A percentile compares a stretch with the other conserved stretches of the same genome.
phyloP scores from a whole-genome alignment of 1,284 basidiomycete genomes.

The Stereum hirsutum region DNA sequence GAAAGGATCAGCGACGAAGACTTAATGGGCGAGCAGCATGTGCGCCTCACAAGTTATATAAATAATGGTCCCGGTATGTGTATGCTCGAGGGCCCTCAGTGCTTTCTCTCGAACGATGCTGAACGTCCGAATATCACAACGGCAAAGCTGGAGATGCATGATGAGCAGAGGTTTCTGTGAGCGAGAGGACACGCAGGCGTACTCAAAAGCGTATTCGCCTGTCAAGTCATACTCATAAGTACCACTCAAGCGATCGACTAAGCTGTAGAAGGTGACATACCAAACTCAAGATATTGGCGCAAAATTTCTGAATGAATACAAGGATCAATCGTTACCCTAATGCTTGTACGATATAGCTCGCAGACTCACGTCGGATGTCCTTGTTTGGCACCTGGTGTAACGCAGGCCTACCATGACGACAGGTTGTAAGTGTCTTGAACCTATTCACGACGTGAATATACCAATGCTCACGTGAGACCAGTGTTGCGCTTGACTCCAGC shows the following conservation, averaged over 20 bases:
- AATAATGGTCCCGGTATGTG: too few species aligned
- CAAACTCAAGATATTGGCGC: constrained; percentile 68
- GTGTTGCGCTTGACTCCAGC: constrained; percentile 76
- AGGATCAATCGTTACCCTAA: too few species aligned
- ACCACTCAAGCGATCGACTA: neutral
- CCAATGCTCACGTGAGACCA: constrained; percentile 60
- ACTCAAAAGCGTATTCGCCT: constrained; percentile 80
- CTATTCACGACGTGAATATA: too few species aligned
- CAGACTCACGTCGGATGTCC: constrained; percentile 65
- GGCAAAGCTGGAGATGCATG: too few species aligned
- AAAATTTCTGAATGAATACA: constrained; percentile 66
- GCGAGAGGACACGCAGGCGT: too few species aligned
- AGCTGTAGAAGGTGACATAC: constrained; percentile 28
- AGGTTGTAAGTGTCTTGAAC: neutral
- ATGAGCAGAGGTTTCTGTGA: too few species aligned
- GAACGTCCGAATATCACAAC: constrained; percentile 58
- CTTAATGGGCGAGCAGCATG: neutral
- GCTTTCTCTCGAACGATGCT: constrained; percentile 54
- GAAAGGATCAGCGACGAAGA: too few species aligned
- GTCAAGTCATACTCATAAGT: constrained; percentile 1
- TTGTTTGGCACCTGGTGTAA: constrained; percentile 72
- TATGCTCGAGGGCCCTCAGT: constrained; percentile 18
- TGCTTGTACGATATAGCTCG: neutral
- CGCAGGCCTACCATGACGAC: constrained; percentile 39
- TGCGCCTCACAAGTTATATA: neutral